Evolutionary conservation across 805 yeast species (phyloP).

Genomic region (Yarrowia yakushimensis): DNA sequence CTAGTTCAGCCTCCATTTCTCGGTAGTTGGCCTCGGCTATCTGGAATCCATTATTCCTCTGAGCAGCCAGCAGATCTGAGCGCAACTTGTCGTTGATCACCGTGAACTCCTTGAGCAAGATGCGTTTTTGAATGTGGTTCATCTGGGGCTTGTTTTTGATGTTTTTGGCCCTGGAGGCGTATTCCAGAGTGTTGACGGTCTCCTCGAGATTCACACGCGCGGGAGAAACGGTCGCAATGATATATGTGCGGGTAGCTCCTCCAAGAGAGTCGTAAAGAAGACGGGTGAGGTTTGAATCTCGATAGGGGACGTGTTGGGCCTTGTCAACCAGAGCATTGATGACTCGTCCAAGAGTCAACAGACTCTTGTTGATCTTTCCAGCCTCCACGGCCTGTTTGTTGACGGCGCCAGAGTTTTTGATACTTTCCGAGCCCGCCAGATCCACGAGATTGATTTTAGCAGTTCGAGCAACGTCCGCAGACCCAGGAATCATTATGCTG

Average conservation of each 20-base stretch:
- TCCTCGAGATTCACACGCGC: constrained; percentile 75
- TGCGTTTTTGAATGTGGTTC: constrained; percentile 46
- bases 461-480: constrained; percentile 46
- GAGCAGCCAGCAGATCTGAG: constrained; percentile 58
- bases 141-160: constrained; percentile 71
- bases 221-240: constrained; percentile 85
- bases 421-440: constrained; percentile 92
- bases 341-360: constrained; percentile 83
- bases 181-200: constrained; percentile 78
- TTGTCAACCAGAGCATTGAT: constrained; percentile 68
- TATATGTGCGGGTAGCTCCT: constrained; percentile 80
- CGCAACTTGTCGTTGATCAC: constrained; percentile 54
- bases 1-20: constrained; percentile 46
- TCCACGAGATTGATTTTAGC: constrained; percentile 78
- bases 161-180: constrained; percentile 81
- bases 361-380: constrained; percentile 85
- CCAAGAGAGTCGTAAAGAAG: constrained; percentile 81
- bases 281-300: constrained; percentile 79
- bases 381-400: constrained; percentile 89
- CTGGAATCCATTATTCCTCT: constrained; percentile 64
- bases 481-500: constrained; percentile 52
- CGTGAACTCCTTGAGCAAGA: constrained; percentile 51
- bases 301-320: constrained; percentile 72
- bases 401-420: constrained; percentile 80
- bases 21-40: constrained; percentile 50